Evolutionary conservation across 768 basidiomycete species (phyloP), one percentile per base, ranked within the genome.

Genomic region (Xerocomellus dryophilus): DNA sequence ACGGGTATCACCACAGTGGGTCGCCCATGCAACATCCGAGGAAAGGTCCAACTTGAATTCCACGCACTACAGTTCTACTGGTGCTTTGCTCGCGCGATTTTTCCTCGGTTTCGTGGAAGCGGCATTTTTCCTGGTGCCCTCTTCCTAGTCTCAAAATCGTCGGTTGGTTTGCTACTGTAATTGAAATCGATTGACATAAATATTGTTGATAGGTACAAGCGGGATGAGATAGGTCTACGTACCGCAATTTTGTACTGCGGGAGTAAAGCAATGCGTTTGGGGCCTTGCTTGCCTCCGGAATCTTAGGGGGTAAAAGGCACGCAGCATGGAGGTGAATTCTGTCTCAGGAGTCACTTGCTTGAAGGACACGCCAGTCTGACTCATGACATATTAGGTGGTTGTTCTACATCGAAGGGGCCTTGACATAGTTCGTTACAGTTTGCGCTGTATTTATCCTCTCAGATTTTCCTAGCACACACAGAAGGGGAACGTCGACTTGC

Each of bases 211-310:
- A 78, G 78, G 78, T 80, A 78, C 64, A 75, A 66, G 40, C 67
- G 68, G 43, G 62, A 72, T 34, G 79, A 81, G 60, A 71, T 80
- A 34, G 78, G 74, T 35, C 55, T 75, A 23, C 70, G 77, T 17
- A 73, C 72, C 11, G 75, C 78, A 35, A 70, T 78, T 47, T 62
- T 81, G 29, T 79, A 76, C 59, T 80, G 77, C 57, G 79, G 80
- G 34, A 79, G 77, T 50, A 67, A 52, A 75, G 74, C 15, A 83
- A 83, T 68, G 82, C 81, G 11, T 82, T 83, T 56, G 81, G 81
- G 2, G 71, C 78, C 3, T 67, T 81, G 34, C 66, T 81, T 40
- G 78, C 78, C 14, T 75, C 77, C 2, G 79, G 74, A 10, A 78
- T 80, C 48, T 66, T 82, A 38, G 65, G 62, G 15, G 70, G 68